Percentiles rank a stretch among this genome's conserved stretches.
These are phyloP conservation scores for Acorus gramineus DNA, from an alignment of 106 monocot species.

Conservation along the genomic window DNA sequence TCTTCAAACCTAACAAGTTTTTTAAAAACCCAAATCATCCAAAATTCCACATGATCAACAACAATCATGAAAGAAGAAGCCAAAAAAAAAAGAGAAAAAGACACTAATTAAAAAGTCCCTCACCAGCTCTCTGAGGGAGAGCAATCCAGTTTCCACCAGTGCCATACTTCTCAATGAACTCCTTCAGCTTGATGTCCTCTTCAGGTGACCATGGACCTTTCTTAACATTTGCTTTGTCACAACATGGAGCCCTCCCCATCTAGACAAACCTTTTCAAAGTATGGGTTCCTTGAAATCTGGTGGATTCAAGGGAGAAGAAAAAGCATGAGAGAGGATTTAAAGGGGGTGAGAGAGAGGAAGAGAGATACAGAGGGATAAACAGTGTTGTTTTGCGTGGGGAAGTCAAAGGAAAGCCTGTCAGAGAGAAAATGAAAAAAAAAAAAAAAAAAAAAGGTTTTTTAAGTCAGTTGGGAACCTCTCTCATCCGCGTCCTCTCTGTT, in stretches of 20 bases:
- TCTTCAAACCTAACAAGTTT: constrained; percentile 45
- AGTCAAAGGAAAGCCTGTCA: constrained; percentile 47
- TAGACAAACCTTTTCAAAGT: not conserved
- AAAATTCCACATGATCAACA: not conserved
- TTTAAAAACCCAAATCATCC: no score
- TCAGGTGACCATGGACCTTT: constrained; percentile 89
- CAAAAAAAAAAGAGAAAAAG: not conserved
- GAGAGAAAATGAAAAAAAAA: no score
- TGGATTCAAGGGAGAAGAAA: not conserved
- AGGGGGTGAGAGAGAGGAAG: not conserved
- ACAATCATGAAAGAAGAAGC: not conserved
- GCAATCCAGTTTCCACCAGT: constrained; percentile 89
- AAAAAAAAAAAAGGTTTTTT: no score
- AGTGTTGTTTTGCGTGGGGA: constrained; percentile 3
- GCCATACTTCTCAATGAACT: constrained; percentile 73
- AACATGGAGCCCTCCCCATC: constrained; percentile 92
- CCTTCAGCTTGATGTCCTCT: constrained; percentile 73
- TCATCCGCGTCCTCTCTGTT: no score
- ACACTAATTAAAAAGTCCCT: not conserved
- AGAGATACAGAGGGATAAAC: constrained; percentile 9
- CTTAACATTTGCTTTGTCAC: constrained; percentile 87
- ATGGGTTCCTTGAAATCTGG: not conserved
- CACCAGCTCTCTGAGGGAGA: constrained; percentile 82
- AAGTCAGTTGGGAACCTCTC: no score
- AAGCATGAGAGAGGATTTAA: not conserved